phyloP scores from a whole-genome alignment of 139 green algal genomes.

The Chlamydomonas sp. region DNA sequence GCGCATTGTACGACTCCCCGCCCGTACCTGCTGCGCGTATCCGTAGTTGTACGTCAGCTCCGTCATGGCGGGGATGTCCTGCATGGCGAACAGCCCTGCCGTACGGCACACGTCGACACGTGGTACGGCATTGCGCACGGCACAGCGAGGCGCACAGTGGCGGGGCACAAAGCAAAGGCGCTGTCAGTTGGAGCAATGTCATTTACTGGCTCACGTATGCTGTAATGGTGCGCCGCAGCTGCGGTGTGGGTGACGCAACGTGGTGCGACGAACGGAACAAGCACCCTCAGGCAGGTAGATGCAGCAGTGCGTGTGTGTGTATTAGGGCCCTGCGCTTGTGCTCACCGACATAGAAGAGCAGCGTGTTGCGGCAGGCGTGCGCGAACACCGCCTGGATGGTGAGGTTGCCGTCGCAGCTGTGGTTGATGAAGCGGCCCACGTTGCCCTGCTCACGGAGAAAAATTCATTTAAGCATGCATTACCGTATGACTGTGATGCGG shows the following conservation, averaged over 20 bases:
- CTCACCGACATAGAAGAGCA: constrained; percentile 62
- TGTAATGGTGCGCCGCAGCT: no score
- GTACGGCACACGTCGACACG: no score
- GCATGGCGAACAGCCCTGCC: constrained; percentile 46
- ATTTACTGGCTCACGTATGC: no score
- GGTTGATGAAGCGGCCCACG: constrained; percentile 83
- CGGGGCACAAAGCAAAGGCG: background rate
- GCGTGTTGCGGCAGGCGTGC: constrained; percentile 36
- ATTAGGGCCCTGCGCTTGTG: background rate
- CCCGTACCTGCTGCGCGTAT: background rate
- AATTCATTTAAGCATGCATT: no score
- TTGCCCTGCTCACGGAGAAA: constrained; percentile 56
- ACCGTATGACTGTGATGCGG: background rate
- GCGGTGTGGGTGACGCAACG: no score
- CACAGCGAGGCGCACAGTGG: no score
- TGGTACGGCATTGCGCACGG: background rate
- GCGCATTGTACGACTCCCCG: background rate
- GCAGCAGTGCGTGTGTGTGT: background rate
- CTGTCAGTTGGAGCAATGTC: no score
- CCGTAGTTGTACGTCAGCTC: constrained; percentile 77
- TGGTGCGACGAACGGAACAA: no score
- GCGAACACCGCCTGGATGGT: constrained; percentile 62
- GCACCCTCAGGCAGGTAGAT: no score
- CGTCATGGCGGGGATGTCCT: constrained; percentile 54
- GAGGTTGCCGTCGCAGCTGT: constrained; percentile 73